phyloP scores from a whole-genome alignment of 2,329 filamentous ascomycete genomes.

The Phialophora expanda region DNA sequence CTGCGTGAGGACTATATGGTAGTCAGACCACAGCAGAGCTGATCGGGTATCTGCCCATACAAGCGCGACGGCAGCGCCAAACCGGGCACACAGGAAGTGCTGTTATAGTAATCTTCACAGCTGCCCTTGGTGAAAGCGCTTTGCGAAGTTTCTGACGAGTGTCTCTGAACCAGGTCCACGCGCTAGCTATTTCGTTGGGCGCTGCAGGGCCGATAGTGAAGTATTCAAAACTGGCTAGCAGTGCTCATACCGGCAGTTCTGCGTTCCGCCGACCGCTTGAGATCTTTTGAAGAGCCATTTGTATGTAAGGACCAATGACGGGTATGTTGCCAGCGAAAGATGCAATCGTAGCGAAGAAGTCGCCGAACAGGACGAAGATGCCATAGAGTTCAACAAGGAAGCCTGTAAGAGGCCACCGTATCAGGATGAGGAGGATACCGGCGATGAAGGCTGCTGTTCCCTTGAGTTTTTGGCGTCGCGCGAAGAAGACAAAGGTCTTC shows the following conservation, averaged over 20 bases:
- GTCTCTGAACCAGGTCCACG: not conserved
- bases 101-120: not conserved
- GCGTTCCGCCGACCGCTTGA: constrained; percentile 73
- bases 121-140: not conserved
- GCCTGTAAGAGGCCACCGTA: constrained; percentile 89
- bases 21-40: not conserved
- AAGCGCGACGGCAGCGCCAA: not conserved
- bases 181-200: not conserved
- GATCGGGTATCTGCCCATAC: not conserved
- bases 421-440: constrained; percentile 82
- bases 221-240: not conserved
- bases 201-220: not conserved
- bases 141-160: not conserved
- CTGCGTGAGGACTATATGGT: not conserved
- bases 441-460: constrained; percentile 86
- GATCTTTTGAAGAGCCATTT: constrained; percentile 71
- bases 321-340: constrained; percentile 85
- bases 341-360: constrained; percentile 91
- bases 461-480: constrained; percentile 87
- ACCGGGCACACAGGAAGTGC: not conserved
- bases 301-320: constrained; percentile 84
- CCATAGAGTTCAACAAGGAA: constrained; percentile 92
- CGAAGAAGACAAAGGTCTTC: constrained; percentile 94
- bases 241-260: constrained; percentile 74
- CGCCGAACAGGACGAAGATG: constrained; percentile 90